Evolutionary conservation across 2,329 filamentous ascomycete species (phyloP).

Genomic region (Diaporthe sp.): DNA sequence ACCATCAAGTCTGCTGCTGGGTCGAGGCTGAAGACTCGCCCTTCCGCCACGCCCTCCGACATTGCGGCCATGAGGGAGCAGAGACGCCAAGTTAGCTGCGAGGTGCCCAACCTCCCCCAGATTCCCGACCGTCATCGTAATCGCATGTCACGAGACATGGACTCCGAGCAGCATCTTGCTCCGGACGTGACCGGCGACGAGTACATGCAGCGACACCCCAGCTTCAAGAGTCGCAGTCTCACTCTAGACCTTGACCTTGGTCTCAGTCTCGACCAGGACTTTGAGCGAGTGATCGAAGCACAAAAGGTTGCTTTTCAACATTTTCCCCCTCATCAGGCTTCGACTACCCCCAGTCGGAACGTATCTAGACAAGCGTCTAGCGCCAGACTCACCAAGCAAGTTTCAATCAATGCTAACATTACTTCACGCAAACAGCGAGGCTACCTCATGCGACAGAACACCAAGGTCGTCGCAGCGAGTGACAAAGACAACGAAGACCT

Average conservation of each 20-base stretch:
- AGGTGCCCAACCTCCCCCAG: constrained; percentile 71
- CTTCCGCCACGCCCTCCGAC: constrained; percentile 90
- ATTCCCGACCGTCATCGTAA: constrained; percentile 74
- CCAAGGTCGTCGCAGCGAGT: constrained; percentile 95
- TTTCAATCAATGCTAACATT: constrained; percentile 68
- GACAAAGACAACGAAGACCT: constrained; percentile 75
- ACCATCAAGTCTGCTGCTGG: constrained; percentile 88
- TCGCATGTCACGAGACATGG: constrained; percentile 65
- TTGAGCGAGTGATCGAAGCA: constrained; percentile 93
- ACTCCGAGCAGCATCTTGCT: constrained; percentile 52
- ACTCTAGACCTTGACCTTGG: constrained; percentile 86
- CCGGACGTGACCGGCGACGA: constrained; percentile 55
- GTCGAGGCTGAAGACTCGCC: constrained; percentile 88
- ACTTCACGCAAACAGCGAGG: constrained; percentile 84
- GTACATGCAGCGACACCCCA: constrained; percentile 73
- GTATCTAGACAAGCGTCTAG: constrained; percentile 63
- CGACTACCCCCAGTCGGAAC: constrained; percentile 34
- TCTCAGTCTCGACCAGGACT: constrained; percentile 90
- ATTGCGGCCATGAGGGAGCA: constrained; percentile 87
- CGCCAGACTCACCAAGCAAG: constrained; percentile 38
- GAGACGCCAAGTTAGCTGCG: constrained; percentile 86
- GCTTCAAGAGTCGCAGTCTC: constrained; percentile 86
- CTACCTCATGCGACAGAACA: constrained; percentile 98
- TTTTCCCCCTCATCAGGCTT: constrained; percentile 44
- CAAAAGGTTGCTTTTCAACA: constrained; percentile 86